Evolutionary conservation across 1,284 basidiomycete genomes (phyloP).

Genomic region (Cutaneotrichosporon sp.): DNA sequence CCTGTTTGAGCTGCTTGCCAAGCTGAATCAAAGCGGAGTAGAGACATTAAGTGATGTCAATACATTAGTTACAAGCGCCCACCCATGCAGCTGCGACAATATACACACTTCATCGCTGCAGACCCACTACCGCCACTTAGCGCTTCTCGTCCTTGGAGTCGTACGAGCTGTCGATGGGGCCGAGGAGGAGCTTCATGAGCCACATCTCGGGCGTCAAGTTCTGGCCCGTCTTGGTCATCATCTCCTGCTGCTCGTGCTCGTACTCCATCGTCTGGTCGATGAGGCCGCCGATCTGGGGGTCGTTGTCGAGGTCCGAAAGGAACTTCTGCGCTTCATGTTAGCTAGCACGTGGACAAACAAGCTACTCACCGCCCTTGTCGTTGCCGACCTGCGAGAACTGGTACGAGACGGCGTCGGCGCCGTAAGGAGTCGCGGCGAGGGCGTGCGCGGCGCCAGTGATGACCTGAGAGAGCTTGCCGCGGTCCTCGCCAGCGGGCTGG

Average conservation of each 20-base stretch:
- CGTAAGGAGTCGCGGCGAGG: conserved; percentile 37
- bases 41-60: neutral
- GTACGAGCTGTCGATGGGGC: conserved; percentile 22
- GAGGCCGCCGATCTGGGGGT: conserved; percentile 23
- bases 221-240: conserved; percentile 35
- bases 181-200: conserved; percentile 24
- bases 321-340: conserved; percentile 26
- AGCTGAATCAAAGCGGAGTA: no score
- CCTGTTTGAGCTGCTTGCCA: neutral
- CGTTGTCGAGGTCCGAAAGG: conserved; percentile 26
- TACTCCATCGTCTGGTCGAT: conserved; percentile 28
- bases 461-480: conserved; percentile 35
- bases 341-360: conserved; percentile 27
- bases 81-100: neutral
- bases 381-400: conserved; percentile 29
- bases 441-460: conserved; percentile 37
- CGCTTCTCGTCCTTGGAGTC: conserved; percentile 20
- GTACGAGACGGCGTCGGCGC: conserved; percentile 23
- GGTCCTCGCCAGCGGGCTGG: conserved; percentile 53
- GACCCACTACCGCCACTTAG: neutral
- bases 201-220: conserved; percentile 30
- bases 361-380: conserved; percentile 36
- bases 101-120: conserved; percentile 1
- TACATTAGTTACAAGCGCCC: neutral
- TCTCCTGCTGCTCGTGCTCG: conserved; percentile 25